phyloP scores from a whole-genome alignment of 1,284 basidiomycete genomes.

The Laetiporus sulphureus region DNA sequence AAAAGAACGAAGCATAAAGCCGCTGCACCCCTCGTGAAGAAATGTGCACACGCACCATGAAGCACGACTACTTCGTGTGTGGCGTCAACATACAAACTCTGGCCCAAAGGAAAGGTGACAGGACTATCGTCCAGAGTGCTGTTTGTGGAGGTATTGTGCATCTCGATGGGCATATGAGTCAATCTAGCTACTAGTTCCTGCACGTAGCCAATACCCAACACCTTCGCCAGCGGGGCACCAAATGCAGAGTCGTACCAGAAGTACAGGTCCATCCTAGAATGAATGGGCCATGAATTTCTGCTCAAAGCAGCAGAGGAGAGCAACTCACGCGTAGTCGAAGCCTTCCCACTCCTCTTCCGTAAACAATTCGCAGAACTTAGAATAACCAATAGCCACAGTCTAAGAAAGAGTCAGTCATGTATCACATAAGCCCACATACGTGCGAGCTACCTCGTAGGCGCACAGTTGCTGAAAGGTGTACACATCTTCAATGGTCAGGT shows the following conservation, averaged over 20 bases:
- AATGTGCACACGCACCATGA: conserved; percentile 45
- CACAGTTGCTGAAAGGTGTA: conserved; percentile 75
- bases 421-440: neutral
- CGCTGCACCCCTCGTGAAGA: neutral
- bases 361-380: conserved; percentile 86
- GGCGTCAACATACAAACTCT: conserved; percentile 81
- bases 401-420: conserved; percentile 23
- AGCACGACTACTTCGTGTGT: conserved; percentile 82
- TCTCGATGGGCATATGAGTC: conserved; percentile 63
- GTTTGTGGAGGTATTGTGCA: conserved; percentile 75
- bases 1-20: neutral
- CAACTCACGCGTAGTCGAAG: conserved; percentile 72
- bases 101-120: conserved; percentile 74
- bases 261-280: conserved; percentile 30
- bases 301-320: neutral
- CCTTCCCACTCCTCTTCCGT: conserved; percentile 87
- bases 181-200: conserved; percentile 79
- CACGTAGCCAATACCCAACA: conserved; percentile 81
- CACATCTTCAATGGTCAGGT: conserved; percentile 65
- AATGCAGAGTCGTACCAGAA: conserved; percentile 60
- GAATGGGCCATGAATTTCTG: neutral
- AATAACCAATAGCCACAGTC: conserved; percentile 88
- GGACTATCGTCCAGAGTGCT: conserved; percentile 66
- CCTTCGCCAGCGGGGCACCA: conserved; percentile 72
- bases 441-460: conserved; percentile 69